Evolutionary conservation across 495 filamentous ascomycete genomes (phyloP).

Genomic region (Aspergillus mulundensis): DNA sequence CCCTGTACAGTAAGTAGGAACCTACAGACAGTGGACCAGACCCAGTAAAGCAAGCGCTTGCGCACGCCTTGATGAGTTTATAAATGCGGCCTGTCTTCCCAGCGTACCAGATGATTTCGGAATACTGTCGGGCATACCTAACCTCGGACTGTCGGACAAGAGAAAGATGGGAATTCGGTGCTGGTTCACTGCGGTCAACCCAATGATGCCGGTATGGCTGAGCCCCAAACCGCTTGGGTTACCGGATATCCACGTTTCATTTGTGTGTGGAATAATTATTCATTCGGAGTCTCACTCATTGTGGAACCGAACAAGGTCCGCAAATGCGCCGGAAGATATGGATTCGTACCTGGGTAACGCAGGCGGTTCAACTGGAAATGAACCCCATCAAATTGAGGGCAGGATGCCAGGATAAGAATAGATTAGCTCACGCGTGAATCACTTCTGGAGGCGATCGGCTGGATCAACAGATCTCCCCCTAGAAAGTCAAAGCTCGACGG

Average conservation of each 20-base stretch:
- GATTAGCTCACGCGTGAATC: not conserved
- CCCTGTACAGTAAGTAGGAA: not conserved
- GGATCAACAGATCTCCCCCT: not conserved
- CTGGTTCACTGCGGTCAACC: not conserved
- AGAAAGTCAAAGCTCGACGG: not conserved
- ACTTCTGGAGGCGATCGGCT: not conserved
- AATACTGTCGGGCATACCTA: not conserved
- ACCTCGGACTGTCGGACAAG: not conserved
- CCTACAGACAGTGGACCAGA: conserved; percentile 3
- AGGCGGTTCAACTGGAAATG: not conserved
- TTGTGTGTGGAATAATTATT: conserved; percentile 12
- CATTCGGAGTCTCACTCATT: conserved; percentile 1
- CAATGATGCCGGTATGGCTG: not conserved
- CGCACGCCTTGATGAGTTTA: not conserved
- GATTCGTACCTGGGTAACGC: not conserved
- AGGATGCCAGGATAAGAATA: conserved; percentile 1
- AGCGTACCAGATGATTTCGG: not conserved
- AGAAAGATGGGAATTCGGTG: not conserved
- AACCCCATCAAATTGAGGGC: not conserved
- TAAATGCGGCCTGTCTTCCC: not conserved
- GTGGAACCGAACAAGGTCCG: conserved; percentile 12
- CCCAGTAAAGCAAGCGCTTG: conserved; percentile 6
- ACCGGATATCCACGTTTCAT: conserved; percentile 9
- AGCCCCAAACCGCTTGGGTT: conserved; percentile 1
- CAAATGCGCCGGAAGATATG: not conserved